These are phyloP conservation scores for Lyophyllum atratum DNA, from an alignment of 768 basidiomycete genomes.

Conservation along the genomic window DNA sequence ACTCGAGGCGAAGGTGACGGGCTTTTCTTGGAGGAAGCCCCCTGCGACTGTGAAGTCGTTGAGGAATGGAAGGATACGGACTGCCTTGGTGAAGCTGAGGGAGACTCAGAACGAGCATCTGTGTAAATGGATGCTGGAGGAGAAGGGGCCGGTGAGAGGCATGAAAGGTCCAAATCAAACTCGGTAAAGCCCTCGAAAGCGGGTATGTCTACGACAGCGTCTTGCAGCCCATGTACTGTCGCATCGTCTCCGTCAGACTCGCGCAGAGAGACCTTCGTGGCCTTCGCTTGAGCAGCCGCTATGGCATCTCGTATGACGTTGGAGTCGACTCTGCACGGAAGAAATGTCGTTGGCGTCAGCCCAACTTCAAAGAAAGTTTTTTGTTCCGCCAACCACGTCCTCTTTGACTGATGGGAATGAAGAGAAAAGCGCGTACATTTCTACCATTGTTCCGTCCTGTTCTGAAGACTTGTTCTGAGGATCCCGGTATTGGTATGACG, in stretches of 20 bases:
- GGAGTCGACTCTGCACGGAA: conserved; percentile 23
- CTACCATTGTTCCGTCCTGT: conserved; percentile 10
- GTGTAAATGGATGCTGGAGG: conserved; percentile 37
- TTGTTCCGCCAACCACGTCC: background rate
- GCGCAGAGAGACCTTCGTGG: conserved; percentile 11
- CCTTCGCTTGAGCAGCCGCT: conserved; percentile 22
- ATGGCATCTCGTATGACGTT: conserved; percentile 28
- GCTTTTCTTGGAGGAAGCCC: conserved; percentile 25
- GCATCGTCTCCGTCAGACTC: conserved; percentile 27
- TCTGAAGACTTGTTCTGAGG: conserved; percentile 1
- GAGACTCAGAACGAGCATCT: conserved; percentile 31
- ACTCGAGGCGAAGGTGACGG: conserved; percentile 29
- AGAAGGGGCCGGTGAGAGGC: conserved; percentile 43
- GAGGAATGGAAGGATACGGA: conserved; percentile 39
- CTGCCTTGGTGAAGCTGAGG: conserved; percentile 32
- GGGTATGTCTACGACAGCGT: conserved; percentile 24
- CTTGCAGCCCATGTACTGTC: conserved; percentile 22
- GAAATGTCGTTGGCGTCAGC: background rate
- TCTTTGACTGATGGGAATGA: background rate
- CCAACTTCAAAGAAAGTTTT: conserved; percentile 1
- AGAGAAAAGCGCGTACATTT: conserved; percentile 16
- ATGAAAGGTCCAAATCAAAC: conserved; percentile 47
- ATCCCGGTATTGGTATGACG: background rate
- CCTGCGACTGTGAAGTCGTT: conserved; percentile 27
- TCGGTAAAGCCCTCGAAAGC: conserved; percentile 45